A percentile compares a stretch with the other conserved stretches of the same genome.
Evolutionary conservation across 1,139 yeast genomes (phyloP).

Genomic region (Candida anutae): DNA sequence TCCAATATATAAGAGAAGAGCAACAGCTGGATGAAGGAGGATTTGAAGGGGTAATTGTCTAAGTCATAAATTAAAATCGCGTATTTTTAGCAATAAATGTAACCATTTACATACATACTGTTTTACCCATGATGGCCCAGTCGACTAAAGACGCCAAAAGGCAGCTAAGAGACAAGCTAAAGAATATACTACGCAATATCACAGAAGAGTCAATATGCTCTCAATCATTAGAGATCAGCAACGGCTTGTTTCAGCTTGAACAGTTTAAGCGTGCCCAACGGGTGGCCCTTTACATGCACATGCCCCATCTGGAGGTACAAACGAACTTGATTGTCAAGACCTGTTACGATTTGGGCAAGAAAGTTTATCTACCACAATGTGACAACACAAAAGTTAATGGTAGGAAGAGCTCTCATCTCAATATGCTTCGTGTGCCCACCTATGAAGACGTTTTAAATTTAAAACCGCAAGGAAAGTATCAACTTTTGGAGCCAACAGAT

Average conservation of each 20-base stretch:
- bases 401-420: slow-evolving; percentile 41
- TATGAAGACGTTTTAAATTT: slow-evolving; percentile 37
- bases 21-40: slow-evolving; percentile 51
- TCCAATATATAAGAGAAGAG: slow-evolving; percentile 59
- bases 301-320: slow-evolving; percentile 56
- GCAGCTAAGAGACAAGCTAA: slow-evolving; percentile 6
- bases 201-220: slow-evolving; percentile 4
- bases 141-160: slow-evolving; percentile 6
- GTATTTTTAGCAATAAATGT: no score
- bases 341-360: slow-evolving; percentile 39
- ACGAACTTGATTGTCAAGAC: slow-evolving; percentile 43
- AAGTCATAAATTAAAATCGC: background rate
- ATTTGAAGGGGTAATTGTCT: slow-evolving; percentile 34
- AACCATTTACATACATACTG: no score
- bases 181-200: slow-evolving; percentile 4
- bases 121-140: background rate
- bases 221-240: slow-evolving; percentile 15
- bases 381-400: slow-evolving; percentile 11
- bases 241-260: slow-evolving; percentile 22
- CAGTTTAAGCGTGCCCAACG: slow-evolving; percentile 36
- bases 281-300: slow-evolving; percentile 59
- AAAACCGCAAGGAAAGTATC: slow-evolving; percentile 61
- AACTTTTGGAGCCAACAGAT: slow-evolving; percentile 57
- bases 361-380: slow-evolving; percentile 48
- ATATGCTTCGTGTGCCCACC: slow-evolving; percentile 45